phyloP scores from a whole-genome alignment of 768 basidiomycete genomes.

The Boletus bicolor region DNA sequence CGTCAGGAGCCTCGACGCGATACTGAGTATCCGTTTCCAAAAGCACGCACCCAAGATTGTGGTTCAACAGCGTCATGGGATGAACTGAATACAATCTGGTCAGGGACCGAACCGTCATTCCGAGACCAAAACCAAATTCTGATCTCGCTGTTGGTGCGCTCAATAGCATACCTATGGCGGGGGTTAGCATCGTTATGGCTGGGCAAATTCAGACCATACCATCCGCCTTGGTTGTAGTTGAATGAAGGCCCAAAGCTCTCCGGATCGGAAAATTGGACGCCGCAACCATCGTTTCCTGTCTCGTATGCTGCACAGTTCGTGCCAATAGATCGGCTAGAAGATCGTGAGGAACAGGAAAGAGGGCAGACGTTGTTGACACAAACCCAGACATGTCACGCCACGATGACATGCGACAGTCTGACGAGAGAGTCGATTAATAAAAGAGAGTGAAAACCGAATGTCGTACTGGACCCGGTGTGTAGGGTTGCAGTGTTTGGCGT shows the following conservation, averaged over 20 bases:
- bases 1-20: background rate
- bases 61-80: constrained; percentile 19
- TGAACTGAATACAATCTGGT: constrained; percentile 21
- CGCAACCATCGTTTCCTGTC: constrained; percentile 22
- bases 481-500: constrained; percentile 33
- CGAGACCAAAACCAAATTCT: constrained; percentile 47
- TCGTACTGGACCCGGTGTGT: constrained; percentile 28
- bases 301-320: constrained; percentile 23
- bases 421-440: background rate
- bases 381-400: constrained; percentile 21
- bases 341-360: background rate
- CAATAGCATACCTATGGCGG: constrained; percentile 39
- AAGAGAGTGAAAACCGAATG: background rate
- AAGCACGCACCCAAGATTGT: constrained; percentile 30
- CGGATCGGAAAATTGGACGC: constrained; percentile 14
- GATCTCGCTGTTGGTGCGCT: constrained; percentile 33
- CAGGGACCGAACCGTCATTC: constrained; percentile 21
- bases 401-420: constrained; percentile 23
- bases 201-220: constrained; percentile 19
- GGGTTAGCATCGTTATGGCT: background rate
- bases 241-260: constrained; percentile 26
- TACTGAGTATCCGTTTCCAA: background rate
- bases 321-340: constrained; percentile 4
- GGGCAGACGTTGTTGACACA: background rate
- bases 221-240: constrained; percentile 37